These are phyloP conservation scores for Botrytis tulipae DNA, from an alignment of 2,329 filamentous ascomycete genomes.

Conservation along the genomic window DNA sequence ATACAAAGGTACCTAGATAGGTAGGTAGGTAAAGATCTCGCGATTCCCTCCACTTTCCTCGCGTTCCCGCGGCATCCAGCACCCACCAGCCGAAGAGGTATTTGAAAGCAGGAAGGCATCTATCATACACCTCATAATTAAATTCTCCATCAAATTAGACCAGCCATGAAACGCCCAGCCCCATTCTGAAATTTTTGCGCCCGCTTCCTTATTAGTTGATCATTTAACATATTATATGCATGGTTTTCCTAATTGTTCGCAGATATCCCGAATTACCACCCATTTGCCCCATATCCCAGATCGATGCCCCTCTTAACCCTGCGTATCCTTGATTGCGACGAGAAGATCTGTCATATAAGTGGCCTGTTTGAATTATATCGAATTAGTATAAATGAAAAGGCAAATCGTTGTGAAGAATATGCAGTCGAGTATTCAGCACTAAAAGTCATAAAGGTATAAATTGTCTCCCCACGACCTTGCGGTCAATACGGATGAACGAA, in stretches of 20 bases:
- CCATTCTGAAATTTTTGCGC: conserved; percentile 9
- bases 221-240: conserved; percentile 10
- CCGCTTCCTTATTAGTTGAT: conserved; percentile 5
- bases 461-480: conserved; percentile 79
- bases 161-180: conserved; percentile 11
- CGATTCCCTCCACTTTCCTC: not conserved
- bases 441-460: conserved; percentile 48
- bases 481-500: conserved; percentile 99
- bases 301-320: not conserved
- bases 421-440: conserved; percentile 12
- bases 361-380: conserved; percentile 7
- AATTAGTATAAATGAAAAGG: not conserved
- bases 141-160: not conserved
- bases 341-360: conserved; percentile 28
- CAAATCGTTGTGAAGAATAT: conserved; percentile 22
- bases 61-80: not conserved
- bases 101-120: not conserved
- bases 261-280: conserved; percentile 4
- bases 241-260: not conserved
- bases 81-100: not conserved
- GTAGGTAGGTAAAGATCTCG: not conserved
- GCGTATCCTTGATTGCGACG: conserved; percentile 25
- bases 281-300: conserved; percentile 1
- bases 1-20: not conserved
- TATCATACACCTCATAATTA: conserved; percentile 12